phyloP scores from a whole-genome alignment of 78 protist genomes.

The Pigoraptor vietnamica region DNA sequence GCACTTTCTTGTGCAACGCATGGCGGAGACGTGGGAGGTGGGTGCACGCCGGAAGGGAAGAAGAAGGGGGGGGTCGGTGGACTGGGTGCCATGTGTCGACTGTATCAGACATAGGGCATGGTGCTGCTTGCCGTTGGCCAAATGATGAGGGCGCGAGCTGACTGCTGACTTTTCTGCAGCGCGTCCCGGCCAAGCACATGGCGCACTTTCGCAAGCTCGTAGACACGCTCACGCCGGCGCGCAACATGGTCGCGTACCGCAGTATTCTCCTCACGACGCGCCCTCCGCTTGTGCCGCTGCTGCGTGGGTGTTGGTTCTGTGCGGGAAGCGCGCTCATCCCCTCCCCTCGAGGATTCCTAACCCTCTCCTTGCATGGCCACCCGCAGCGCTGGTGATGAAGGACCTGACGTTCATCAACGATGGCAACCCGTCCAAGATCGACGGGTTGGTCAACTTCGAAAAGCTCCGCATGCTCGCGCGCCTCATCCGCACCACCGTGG shows the following conservation, averaged over 20 bases:
- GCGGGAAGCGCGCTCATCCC: too few species aligned
- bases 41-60: too few species aligned
- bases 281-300: neutral
- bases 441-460: neutral
- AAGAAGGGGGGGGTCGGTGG: too few species aligned
- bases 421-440: neutral
- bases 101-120: too few species aligned
- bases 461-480: conserved; percentile 5
- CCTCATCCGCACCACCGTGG: neutral
- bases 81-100: too few species aligned
- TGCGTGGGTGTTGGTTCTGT: neutral
- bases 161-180: too few species aligned
- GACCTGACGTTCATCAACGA: neutral
- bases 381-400: neutral
- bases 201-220: neutral
- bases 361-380: neutral
- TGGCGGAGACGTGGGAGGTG: neutral
- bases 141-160: too few species aligned
- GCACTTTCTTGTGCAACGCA: neutral
- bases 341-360: too few species aligned
- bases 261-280: neutral
- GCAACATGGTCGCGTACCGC: neutral
- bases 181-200: neutral
- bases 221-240: neutral
- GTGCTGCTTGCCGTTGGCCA: too few species aligned